Evolutionary conservation across 768 basidiomycete genomes (phyloP).

Genomic region (Serendipita indica): DNA sequence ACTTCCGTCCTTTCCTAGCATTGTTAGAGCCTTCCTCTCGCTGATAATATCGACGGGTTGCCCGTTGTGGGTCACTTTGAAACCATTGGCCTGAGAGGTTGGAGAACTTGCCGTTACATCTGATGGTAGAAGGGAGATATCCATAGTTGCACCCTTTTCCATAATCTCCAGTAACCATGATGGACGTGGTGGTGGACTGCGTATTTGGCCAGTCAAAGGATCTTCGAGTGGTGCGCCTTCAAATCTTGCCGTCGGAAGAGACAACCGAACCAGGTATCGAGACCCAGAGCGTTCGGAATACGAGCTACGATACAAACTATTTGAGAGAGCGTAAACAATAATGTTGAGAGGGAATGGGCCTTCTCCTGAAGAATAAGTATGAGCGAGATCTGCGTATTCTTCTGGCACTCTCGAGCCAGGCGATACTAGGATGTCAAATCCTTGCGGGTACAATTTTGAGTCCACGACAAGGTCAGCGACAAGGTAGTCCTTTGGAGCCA

Average conservation of each 20-base stretch:
- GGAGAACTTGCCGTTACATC: slow-evolving; percentile 18
- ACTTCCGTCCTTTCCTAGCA: slow-evolving; percentile 49
- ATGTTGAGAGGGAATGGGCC: slow-evolving; percentile 38
- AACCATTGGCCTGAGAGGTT: slow-evolving; percentile 8
- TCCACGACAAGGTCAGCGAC: slow-evolving; percentile 71
- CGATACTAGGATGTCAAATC: slow-evolving; percentile 42
- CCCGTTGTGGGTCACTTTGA: slow-evolving; percentile 26
- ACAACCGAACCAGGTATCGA: slow-evolving; percentile 64
- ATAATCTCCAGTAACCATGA: slow-evolving; percentile 51
- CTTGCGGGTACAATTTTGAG: slow-evolving; percentile 61
- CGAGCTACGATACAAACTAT: slow-evolving; percentile 35
- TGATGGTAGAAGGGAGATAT: slow-evolving; percentile 38
- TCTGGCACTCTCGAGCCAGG: slow-evolving; percentile 29
- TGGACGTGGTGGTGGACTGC: slow-evolving; percentile 45
- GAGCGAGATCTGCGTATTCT: slow-evolving; percentile 25
- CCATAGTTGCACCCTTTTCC: slow-evolving; percentile 43
- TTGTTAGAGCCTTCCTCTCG: slow-evolving; percentile 44
- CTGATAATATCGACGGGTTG: slow-evolving; percentile 33
- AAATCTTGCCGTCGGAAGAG: slow-evolving; percentile 70
- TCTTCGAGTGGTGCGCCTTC: slow-evolving; percentile 62
- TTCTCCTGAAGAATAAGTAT: slow-evolving; percentile 16
- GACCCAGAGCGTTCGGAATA: slow-evolving; percentile 21
- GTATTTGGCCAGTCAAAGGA: slow-evolving; percentile 60
- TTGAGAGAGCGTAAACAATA: slow-evolving; percentile 59
- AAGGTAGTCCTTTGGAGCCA: slow-evolving; percentile 42